phyloP scores from a whole-genome alignment of 768 basidiomycete genomes.

The Cubamyces lactineus region DNA sequence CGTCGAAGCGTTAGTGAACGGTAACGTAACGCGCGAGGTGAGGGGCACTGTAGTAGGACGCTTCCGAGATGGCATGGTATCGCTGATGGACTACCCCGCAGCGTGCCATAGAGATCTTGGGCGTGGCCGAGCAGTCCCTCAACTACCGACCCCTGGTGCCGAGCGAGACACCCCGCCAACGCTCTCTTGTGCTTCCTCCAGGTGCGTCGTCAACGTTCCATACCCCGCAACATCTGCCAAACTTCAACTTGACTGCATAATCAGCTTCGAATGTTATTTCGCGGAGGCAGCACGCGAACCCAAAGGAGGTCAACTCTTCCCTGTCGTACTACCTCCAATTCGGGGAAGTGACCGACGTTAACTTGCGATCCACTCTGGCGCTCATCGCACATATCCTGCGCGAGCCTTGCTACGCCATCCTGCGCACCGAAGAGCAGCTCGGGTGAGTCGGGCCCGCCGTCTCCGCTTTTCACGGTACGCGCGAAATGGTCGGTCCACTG shows the following conservation, averaged over 20 bases:
- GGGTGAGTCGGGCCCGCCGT: slow-evolving; percentile 35
- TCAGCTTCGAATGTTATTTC: slow-evolving; percentile 44
- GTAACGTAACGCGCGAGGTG: slow-evolving; percentile 46
- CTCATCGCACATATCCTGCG: slow-evolving; percentile 49
- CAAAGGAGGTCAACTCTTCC: slow-evolving; percentile 49
- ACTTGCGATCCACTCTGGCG: slow-evolving; percentile 39
- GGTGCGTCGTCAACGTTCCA: slow-evolving; percentile 30
- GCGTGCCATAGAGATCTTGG: slow-evolving; percentile 45
- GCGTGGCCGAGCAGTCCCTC: slow-evolving; percentile 43
- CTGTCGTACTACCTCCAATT: slow-evolving; percentile 53
- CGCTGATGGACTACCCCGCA: slow-evolving; percentile 22
- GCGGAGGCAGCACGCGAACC: slow-evolving; percentile 43
- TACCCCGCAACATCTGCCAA: background rate
- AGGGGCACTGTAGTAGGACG: slow-evolving; percentile 8
- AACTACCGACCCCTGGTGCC: slow-evolving; percentile 39
- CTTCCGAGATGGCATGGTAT: background rate
- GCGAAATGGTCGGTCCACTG: background rate
- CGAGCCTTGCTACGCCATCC: slow-evolving; percentile 52
- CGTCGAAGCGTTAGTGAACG: slow-evolving; percentile 50
- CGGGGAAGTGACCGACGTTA: slow-evolving; percentile 44
- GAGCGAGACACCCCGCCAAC: slow-evolving; percentile 42
- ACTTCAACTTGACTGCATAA: background rate
- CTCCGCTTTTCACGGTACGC: background rate
- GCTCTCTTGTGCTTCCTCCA: slow-evolving; percentile 46
- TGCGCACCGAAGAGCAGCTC: slow-evolving; percentile 58